Evolutionary conservation across 2,329 filamentous ascomycete species (phyloP).

Genomic region (Alternaria hordeiaustralica): DNA sequence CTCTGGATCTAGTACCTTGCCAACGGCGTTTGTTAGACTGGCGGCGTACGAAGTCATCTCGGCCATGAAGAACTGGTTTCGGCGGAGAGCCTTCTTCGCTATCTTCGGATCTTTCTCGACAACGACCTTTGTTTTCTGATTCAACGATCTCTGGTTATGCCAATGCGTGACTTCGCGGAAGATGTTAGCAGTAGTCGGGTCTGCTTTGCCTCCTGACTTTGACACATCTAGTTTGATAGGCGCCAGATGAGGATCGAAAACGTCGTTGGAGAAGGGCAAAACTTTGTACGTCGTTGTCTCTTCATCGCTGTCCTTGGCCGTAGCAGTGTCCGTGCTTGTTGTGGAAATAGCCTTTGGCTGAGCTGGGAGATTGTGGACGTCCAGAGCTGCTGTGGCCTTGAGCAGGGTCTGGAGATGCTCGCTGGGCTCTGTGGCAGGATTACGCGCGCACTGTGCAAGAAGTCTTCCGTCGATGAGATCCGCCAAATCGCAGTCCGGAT

Average conservation of each 20-base stretch:
- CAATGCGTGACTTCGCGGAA: constrained; percentile 63
- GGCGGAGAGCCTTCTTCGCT: constrained; percentile 29
- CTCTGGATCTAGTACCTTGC: constrained; percentile 22
- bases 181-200: constrained; percentile 48
- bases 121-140: constrained; percentile 46
- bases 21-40: constrained; percentile 23
- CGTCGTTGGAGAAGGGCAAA: constrained; percentile 55
- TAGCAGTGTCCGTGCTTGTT: not conserved
- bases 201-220: constrained; percentile 28
- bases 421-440: constrained; percentile 20
- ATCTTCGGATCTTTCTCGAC: constrained; percentile 43
- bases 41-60: constrained; percentile 24
- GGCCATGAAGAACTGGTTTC: constrained; percentile 25
- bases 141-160: constrained; percentile 65
- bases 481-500: constrained; percentile 54
- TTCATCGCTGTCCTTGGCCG: constrained; percentile 11
- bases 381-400: constrained; percentile 28
- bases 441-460: constrained; percentile 36
- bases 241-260: constrained; percentile 57
- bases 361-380: constrained; percentile 20
- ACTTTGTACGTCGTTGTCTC: constrained; percentile 39
- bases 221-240: constrained; percentile 52
- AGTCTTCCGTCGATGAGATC: constrained; percentile 64
- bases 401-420: constrained; percentile 26
- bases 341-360: constrained; percentile 8